phyloP scores from a whole-genome alignment of 805 yeast species.

The Pichia gijzeniarum region DNA sequence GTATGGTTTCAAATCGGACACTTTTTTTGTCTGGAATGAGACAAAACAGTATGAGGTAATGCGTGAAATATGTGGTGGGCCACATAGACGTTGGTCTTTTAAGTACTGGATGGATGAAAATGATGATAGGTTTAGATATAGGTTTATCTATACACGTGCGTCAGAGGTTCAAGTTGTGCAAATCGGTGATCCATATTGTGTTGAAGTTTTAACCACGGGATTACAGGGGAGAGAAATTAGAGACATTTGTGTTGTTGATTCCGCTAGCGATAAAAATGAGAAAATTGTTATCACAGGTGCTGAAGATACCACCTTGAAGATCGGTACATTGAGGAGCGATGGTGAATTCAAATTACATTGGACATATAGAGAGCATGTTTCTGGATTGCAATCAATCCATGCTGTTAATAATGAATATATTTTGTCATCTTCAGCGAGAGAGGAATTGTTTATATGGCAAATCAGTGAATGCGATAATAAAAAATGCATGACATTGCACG shows the following conservation, averaged over 20 bases:
- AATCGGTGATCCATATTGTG: conserved; percentile 18
- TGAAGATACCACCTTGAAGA: conserved; percentile 75
- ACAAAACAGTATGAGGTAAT: conserved; percentile 63
- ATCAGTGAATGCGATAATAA: conserved; percentile 24
- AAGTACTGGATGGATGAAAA: conserved; percentile 16
- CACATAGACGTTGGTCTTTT: conserved; percentile 79
- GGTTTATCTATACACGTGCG: conserved; percentile 56
- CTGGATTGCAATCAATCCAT: conserved; percentile 76
- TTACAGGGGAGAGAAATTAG: conserved; percentile 92
- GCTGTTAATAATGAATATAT: conserved; percentile 47
- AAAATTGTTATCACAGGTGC: conserved; percentile 66
- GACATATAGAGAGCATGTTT: conserved; percentile 74
- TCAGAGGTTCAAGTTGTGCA: conserved; percentile 39
- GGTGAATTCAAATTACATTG: conserved; percentile 46
- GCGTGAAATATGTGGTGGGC: conserved; percentile 80
- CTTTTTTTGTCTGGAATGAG: conserved; percentile 79
- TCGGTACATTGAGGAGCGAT: conserved; percentile 37
- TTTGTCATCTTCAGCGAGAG: conserved; percentile 70
- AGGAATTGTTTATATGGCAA: conserved; percentile 82
- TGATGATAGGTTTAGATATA: conserved; percentile 26
- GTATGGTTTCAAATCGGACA: conserved; percentile 78
- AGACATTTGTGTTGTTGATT: conserved; percentile 49
- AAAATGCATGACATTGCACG: conserved; percentile 38
- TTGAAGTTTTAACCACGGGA: conserved; percentile 45
- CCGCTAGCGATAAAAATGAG: conserved; percentile 21